Evolutionary conservation across 2,329 filamentous ascomycete species (phyloP).

Genomic region (Hymenoscyphus infarciens): DNA sequence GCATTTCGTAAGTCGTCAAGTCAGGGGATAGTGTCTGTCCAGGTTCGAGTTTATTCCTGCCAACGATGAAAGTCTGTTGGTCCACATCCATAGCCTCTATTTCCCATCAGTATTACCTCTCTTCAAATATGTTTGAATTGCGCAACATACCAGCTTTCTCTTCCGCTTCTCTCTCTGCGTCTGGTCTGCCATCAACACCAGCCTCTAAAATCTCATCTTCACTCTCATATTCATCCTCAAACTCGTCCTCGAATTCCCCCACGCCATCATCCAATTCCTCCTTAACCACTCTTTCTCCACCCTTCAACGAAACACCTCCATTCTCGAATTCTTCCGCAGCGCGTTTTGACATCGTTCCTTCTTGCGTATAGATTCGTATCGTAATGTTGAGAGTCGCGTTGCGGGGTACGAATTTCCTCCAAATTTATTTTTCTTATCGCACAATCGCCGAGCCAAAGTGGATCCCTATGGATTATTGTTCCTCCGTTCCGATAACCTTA

Average conservation of each 20-base stretch:
- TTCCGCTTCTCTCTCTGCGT: conserved; percentile 88
- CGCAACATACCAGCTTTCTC: conserved; percentile 62
- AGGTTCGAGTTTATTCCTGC: conserved; percentile 83
- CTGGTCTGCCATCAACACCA: conserved; percentile 86
- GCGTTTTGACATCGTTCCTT: conserved; percentile 54
- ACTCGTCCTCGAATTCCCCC: conserved; percentile 92
- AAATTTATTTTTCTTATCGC: conserved; percentile 17
- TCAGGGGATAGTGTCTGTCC: conserved; percentile 91
- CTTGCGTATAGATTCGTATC: neutral
- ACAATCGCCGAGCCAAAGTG: conserved; percentile 2
- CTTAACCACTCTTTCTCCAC: conserved; percentile 57
- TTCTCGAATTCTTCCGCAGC: conserved; percentile 48
- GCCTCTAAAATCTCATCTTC: conserved; percentile 92
- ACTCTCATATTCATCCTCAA: conserved; percentile 87
- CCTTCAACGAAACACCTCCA: conserved; percentile 52
- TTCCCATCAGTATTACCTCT: conserved; percentile 45
- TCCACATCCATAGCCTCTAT: conserved; percentile 86
- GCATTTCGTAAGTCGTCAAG: conserved; percentile 93
- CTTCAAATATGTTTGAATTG: conserved; percentile 4
- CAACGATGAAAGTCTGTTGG: conserved; percentile 92
- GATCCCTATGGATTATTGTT: neutral
- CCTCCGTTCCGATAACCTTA: conserved; percentile 2
- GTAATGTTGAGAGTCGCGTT: conserved; percentile 2
- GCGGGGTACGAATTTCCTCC: neutral
- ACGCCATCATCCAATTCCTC: conserved; percentile 65